Percentiles rank a stretch among this genome's conserved stretches.
phyloP scores from a whole-genome alignment of 306 rosid genomes.

The Vachellia pachyceras region DNA sequence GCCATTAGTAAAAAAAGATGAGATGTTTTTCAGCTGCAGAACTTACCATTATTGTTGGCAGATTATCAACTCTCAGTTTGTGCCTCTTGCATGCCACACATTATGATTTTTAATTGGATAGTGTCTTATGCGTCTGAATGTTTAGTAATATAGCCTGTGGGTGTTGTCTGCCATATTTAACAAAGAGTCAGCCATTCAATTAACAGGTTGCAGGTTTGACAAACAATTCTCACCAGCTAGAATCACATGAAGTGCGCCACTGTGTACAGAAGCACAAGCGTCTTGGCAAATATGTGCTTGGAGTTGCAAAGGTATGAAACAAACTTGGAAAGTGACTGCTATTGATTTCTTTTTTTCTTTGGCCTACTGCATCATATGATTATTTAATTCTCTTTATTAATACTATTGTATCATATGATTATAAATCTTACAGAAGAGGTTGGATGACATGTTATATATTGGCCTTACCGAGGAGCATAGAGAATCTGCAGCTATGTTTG shows the following conservation, averaged over 20 bases:
- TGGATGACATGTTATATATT: slow-evolving; percentile 91
- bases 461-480: slow-evolving; percentile 98
- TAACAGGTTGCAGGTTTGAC: slow-evolving; percentile 95
- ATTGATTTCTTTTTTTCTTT: neutral
- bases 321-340: slow-evolving; percentile 22
- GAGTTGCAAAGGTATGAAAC: slow-evolving; percentile 83
- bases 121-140: neutral
- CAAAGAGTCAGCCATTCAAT: slow-evolving; percentile 36
- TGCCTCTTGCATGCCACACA: slow-evolving; percentile 1
- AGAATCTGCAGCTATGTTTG: slow-evolving; percentile 96
- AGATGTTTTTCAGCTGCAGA: slow-evolving; percentile 12
- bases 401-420: slow-evolving; percentile 35
- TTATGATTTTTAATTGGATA: neutral
- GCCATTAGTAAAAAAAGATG: neutral
- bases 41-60: slow-evolving; percentile 24
- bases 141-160: slow-evolving; percentile 12
- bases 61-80: slow-evolving; percentile 9
- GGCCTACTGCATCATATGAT: slow-evolving; percentile 6
- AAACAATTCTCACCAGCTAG: slow-evolving; percentile 79
- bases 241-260: slow-evolving; percentile 84
- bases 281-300: slow-evolving; percentile 84
- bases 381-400: slow-evolving; percentile 35
- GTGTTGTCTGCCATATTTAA: slow-evolving; percentile 21
- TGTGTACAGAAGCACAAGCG: slow-evolving; percentile 75
- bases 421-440: slow-evolving; percentile 80